Conservation (phyloP, 192 early-diverging fungal genomes). For the Lunasporangiospora selenospora region DNA sequence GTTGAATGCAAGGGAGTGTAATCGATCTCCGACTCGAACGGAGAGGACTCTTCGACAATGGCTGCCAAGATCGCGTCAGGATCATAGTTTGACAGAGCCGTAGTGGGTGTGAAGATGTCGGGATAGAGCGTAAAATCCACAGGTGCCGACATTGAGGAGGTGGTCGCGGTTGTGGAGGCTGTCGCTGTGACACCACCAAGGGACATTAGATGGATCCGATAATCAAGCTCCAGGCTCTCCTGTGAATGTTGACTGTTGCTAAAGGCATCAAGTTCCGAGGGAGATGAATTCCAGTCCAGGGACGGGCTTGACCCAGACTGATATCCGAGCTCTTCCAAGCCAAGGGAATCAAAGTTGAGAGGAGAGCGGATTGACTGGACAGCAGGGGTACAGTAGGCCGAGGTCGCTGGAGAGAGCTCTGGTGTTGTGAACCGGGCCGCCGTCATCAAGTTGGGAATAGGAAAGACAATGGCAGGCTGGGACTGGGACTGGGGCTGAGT, state of each 20-base stretch:
- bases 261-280: slow-evolving; percentile 22
- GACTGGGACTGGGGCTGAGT: no score
- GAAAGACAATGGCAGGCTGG: no score
- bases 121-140: slow-evolving; percentile 43
- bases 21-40: slow-evolving; percentile 22
- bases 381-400: slow-evolving; percentile 27
- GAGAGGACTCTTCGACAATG: slow-evolving; percentile 11
- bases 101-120: slow-evolving; percentile 2
- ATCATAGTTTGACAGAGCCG: not conserved
- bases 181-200: slow-evolving; percentile 4
- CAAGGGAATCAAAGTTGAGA: slow-evolving; percentile 18
- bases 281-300: slow-evolving; percentile 10
- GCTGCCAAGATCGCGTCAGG: not conserved
- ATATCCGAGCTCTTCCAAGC: slow-evolving; percentile 26
- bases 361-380: slow-evolving; percentile 6
- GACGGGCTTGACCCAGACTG: slow-evolving; percentile 33
- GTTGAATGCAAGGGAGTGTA: slow-evolving; percentile 23
- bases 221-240: slow-evolving; percentile 33
- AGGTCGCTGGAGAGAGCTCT: slow-evolving; percentile 38
- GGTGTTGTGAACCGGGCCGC: slow-evolving; percentile 17
- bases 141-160: slow-evolving; percentile 9
- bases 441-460: not conserved
- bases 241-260: slow-evolving; percentile 26
- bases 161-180: not conserved
- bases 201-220: no score